Evolutionary conservation across 352 stramenopile genomes (phyloP).

Genomic region (Phytophthora europaea): DNA sequence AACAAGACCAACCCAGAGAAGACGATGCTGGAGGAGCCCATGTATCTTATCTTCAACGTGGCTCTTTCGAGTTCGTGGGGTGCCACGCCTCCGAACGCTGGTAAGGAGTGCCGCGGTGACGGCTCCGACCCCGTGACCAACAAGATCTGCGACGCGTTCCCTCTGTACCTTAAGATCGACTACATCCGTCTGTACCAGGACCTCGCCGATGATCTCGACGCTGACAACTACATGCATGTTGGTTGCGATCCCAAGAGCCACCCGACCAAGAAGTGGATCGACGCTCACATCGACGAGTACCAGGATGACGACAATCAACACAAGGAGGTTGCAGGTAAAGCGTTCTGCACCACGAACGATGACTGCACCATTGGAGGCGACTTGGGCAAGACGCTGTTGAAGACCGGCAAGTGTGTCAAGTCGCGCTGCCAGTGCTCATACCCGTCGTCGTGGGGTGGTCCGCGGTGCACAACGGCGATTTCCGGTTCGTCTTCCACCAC

Average conservation of each 20-base stretch:
- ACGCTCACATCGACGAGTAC: conserved; percentile 54
- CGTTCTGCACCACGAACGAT: conserved; percentile 56
- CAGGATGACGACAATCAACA: conserved; percentile 59
- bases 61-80: conserved; percentile 89
- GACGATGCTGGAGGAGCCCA: conserved; percentile 93
- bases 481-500: conserved; percentile 9
- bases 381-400: conserved; percentile 23
- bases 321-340: conserved; percentile 61
- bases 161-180: conserved; percentile 84
- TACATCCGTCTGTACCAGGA: conserved; percentile 91
- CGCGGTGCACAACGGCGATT: conserved; percentile 59
- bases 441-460: conserved; percentile 53
- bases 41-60: conserved; percentile 95
- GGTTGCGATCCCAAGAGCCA: conserved; percentile 57
- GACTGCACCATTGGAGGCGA: conserved; percentile 60
- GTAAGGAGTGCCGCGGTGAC: conserved; percentile 35
- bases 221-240: conserved; percentile 46
- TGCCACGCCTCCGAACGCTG: conserved; percentile 32
- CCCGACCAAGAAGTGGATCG: conserved; percentile 60
- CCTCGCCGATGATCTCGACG: conserved; percentile 42
- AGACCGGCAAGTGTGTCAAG: conserved; percentile 50
- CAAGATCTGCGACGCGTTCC: conserved; percentile 59
- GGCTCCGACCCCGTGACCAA: conserved; percentile 45
- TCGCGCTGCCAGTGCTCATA: conserved; percentile 48
- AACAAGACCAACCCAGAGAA: conserved; percentile 65